phyloP scores from a whole-genome alignment of 495 filamentous ascomycete species.

The Cryomyces minteri region DNA sequence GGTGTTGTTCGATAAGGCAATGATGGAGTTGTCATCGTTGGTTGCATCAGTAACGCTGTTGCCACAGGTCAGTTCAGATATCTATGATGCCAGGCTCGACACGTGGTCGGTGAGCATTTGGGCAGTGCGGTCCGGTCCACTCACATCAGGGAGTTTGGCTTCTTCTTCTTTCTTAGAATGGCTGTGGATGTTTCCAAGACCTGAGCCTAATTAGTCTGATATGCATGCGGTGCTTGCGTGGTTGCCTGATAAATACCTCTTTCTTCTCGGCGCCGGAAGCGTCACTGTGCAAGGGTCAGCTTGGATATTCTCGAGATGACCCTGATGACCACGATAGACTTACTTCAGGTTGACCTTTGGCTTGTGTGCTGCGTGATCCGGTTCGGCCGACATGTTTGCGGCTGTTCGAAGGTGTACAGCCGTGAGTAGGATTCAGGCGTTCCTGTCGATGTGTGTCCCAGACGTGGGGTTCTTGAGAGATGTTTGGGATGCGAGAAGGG shows the following conservation, averaged over 20 bases:
- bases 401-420: not conserved
- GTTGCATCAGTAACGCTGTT: constrained; percentile 84
- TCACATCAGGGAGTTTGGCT: constrained; percentile 95
- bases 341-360: constrained; percentile 87
- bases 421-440: not conserved
- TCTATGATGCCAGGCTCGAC: not conserved
- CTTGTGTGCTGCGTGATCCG: constrained; percentile 55
- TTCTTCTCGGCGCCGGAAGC: constrained; percentile 75
- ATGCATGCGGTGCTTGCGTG: constrained; percentile 15
- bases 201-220: constrained; percentile 25
- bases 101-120: not conserved
- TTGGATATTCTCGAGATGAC: constrained; percentile 2
- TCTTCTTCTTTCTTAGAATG: constrained; percentile 99
- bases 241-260: constrained; percentile 38
- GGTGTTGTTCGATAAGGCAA: constrained; percentile 93
- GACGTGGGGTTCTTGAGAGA: not conserved
- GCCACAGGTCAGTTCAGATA: constrained; percentile 20
- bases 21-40: constrained; percentile 99
- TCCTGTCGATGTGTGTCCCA: not conserved
- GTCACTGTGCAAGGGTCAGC: constrained; percentile 41
- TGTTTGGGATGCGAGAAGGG: not conserved
- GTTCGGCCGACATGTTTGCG: constrained; percentile 45
- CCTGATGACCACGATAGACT: constrained; percentile 15
- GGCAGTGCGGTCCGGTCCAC: constrained; percentile 12
- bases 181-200: constrained; percentile 88